Conservation (phyloP, 345 rosid species). For the Clausena lansium region DNA sequence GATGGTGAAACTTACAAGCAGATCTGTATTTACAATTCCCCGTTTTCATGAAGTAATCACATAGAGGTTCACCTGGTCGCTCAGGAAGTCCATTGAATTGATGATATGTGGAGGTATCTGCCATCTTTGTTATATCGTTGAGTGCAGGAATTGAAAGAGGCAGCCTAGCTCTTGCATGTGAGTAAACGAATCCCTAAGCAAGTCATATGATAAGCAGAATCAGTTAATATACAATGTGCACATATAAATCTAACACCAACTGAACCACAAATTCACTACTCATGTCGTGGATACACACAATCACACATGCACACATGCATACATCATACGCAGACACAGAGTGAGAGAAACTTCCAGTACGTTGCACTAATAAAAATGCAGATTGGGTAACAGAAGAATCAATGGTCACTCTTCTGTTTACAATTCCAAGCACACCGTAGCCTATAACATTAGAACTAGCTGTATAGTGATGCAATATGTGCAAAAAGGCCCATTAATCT, state of each 20-base stretch:
- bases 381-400: not conserved
- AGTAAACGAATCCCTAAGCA: conserved; percentile 8
- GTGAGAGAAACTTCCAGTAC: not conserved
- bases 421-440: not conserved
- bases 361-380: not conserved
- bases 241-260: not conserved
- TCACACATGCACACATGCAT: no score
- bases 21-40: conserved; percentile 43
- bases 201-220: conserved; percentile 2
- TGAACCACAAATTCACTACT: not conserved
- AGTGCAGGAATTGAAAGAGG: not conserved
- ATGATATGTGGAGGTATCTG: not conserved
- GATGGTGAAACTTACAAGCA: conserved; percentile 51
- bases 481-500: not conserved
- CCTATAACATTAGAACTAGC: not conserved
- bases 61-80: conserved; percentile 48
- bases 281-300: not conserved
- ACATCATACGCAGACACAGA: not conserved
- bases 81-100: conserved; percentile 44
- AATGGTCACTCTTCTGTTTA: not conserved
- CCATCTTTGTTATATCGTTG: not conserved
- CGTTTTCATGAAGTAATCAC: conserved; percentile 46
- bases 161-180: not conserved
- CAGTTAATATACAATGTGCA: not conserved
- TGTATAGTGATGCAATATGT: not conserved